A percentile compares a stretch with the other conserved stretches of the same genome.
phyloP scores from a whole-genome alignment of 768 basidiomycete genomes.

The Baorangia bicolor region DNA sequence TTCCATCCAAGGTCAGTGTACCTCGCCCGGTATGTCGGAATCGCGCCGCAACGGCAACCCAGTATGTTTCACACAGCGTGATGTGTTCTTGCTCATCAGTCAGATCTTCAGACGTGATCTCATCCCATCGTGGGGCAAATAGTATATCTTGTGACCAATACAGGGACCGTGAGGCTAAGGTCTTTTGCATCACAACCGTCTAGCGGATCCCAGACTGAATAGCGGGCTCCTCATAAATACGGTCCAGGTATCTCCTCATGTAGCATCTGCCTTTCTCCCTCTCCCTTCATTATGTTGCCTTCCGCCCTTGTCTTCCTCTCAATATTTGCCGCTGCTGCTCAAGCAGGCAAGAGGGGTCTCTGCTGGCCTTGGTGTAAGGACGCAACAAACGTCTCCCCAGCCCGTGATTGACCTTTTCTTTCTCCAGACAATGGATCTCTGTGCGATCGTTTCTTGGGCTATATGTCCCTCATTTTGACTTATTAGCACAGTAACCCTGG shows the following conservation, averaged over 20 bases:
- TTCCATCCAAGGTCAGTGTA: not conserved
- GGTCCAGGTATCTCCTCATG: not conserved
- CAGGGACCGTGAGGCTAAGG: not conserved
- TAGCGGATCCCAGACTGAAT: not conserved
- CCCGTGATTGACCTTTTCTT: not conserved
- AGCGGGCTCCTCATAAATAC: conserved; percentile 12
- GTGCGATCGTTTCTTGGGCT: conserved; percentile 16
- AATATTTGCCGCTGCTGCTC: conserved; percentile 17
- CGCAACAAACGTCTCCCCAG: not conserved
- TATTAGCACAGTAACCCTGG: conserved; percentile 26
- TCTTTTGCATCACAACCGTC: not conserved
- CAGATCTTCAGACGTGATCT: no score
- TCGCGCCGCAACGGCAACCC: not conserved
- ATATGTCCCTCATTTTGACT: not conserved
- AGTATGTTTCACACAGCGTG: not conserved
- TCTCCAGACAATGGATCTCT: conserved; percentile 29
- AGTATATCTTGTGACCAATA: not conserved
- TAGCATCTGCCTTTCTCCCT: not conserved
- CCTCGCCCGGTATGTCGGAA: not conserved
- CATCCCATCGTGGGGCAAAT: not conserved
- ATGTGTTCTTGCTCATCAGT: not conserved
- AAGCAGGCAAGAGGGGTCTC: conserved; percentile 40
- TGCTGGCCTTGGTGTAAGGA: conserved; percentile 37
- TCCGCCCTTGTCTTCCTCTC: conserved; percentile 18
- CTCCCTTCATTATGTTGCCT: conserved; percentile 15